Evolutionary conservation across 139 green algal species (phyloP).

Genomic region (Chlamydomonas sp.): DNA sequence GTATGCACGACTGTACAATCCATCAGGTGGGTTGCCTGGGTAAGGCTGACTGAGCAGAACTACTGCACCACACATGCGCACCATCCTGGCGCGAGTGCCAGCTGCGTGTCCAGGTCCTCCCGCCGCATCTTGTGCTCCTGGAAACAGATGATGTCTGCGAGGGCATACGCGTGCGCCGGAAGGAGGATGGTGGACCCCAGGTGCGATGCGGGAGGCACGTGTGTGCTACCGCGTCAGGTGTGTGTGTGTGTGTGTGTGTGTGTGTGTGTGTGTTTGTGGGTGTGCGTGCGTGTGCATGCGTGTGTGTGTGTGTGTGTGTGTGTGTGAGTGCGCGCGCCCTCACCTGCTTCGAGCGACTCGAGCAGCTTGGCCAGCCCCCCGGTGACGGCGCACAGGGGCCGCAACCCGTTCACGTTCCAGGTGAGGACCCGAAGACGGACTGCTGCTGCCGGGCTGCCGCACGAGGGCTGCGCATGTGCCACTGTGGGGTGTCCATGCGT

Average conservation of each 20-base stretch:
- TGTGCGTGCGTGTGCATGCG: background rate
- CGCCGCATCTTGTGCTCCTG: conserved; percentile 8
- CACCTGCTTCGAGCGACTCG: conserved; percentile 4
- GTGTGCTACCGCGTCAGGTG: background rate
- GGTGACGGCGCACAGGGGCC: background rate
- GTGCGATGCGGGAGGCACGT: background rate
- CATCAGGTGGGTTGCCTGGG: background rate
- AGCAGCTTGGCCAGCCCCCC: background rate
- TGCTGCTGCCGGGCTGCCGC: no score
- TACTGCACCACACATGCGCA: background rate
- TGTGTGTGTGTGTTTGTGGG: background rate
- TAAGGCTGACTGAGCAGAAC: background rate
- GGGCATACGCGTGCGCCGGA: background rate
- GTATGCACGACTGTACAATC: background rate
- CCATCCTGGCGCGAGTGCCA: conserved; percentile 7
- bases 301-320: background rate
- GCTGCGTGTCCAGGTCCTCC: background rate
- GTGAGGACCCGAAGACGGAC: background rate
- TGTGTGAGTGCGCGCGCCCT: background rate
- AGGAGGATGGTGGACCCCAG: background rate
- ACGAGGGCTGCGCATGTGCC: no score
- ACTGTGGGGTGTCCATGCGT: no score
- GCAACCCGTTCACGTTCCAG: conserved; percentile 10
- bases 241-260: background rate
- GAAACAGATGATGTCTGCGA: conserved; percentile 7